Base-by-base conservation (phyloP, 2,329 filamentous ascomycete species). In the Nothopassalora personata region DNA sequence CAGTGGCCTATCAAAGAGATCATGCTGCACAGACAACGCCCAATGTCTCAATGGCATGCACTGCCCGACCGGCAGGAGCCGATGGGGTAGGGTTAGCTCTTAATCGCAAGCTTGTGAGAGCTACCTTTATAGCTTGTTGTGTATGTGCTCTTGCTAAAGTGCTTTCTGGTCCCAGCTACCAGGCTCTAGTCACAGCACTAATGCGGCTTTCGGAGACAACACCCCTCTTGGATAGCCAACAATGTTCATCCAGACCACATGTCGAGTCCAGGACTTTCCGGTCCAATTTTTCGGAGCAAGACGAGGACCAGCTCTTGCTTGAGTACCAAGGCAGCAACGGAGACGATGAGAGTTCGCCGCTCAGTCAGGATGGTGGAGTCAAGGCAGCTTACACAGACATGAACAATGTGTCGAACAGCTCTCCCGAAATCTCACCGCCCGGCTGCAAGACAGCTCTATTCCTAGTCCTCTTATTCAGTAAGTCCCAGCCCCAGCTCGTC, bases 381-480 rank as follows among this genome's bases (percentile, higher is more conserved):
- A 27, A 39, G 10, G 13, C 15, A 27, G 51, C 15, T 36, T 7
- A 43, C 19, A 28, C 34, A 13, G 23, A 39, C 18, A 53, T 33
- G 31, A 28, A 13, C 18, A 23, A 18, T 13, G 51, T 43, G 30
- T 28, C 8, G 5, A 31, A 53, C 11, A 13, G 51, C 15, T 23
- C n/a, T 19, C 4, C 34, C 18, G 51, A 53, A 43, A 8, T 18
- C n/a, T 10, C 51, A 18, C 51, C 51, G 51, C 51, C 51, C 15
- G 51, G 51, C 31, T 53, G 51, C 51, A 27, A 31, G 27, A 53
- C 51, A 36, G 51, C 51, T n/a, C 39, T 53, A 19, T 53, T 53
- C n/a, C 31, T 54, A 3, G 51, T 54, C 31, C 51, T 54, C 6
- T 33, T 54, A 6, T 54, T 54, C 34, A 54, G 51, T 45, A 45